Conservation (phyloP, 2,329 filamentous ascomycete species). For the Sporothrix sp. region DNA sequence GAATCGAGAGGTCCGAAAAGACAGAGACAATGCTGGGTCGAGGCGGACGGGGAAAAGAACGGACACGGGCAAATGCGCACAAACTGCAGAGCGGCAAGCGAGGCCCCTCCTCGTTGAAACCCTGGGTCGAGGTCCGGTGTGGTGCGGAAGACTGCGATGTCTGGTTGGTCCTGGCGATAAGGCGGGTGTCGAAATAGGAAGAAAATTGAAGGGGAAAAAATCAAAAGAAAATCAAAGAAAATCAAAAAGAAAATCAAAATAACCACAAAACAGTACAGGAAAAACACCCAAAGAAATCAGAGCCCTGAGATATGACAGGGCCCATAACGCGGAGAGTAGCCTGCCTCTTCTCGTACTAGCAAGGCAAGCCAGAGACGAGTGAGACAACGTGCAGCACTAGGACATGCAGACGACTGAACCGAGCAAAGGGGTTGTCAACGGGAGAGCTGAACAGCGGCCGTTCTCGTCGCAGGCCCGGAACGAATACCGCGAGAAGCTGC, state of each 20-base stretch:
- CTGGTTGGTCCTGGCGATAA: background rate
- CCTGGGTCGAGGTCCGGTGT: background rate
- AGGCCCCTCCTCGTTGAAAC: background rate
- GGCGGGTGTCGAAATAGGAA: background rate
- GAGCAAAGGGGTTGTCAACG: background rate
- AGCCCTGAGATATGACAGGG: background rate
- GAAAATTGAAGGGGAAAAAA: background rate
- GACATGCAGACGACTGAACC: background rate
- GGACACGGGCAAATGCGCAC: background rate
- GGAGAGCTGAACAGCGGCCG: background rate
- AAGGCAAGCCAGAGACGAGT: background rate
- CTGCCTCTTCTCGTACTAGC: background rate
- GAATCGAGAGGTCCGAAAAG: too few species aligned
- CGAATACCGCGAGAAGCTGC: background rate
- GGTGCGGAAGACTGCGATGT: background rate
- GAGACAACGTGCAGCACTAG: constrained; percentile 1
- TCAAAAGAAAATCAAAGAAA: too few species aligned
- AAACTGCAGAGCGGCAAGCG: background rate
- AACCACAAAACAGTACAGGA: too few species aligned
- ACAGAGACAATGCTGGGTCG: background rate
- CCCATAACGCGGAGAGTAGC: background rate
- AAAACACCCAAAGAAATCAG: background rate
- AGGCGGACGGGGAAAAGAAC: background rate
- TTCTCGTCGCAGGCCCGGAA: too few species aligned
- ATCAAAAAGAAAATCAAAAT: too few species aligned